Evolutionary conservation across 2,329 filamentous ascomycete species (phyloP).

Genomic region (Davidsoniella neocaledoniae): DNA sequence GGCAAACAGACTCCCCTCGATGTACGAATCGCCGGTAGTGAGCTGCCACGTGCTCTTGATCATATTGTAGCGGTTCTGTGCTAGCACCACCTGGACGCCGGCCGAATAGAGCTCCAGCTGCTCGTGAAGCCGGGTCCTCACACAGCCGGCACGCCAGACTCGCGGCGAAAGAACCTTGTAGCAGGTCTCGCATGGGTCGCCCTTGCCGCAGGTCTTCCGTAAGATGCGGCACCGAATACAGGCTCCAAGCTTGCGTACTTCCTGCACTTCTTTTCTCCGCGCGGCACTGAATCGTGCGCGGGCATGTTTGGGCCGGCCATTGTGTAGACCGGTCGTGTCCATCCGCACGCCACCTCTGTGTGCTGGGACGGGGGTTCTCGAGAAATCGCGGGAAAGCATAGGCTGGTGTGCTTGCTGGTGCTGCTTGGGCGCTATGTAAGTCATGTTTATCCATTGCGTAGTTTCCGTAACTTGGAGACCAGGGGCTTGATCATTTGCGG

Average conservation of each 20-base stretch:
- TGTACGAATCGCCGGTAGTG: conserved; percentile 29
- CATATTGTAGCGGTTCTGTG: conserved; percentile 40
- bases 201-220: conserved; percentile 49
- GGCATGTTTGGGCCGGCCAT: conserved; percentile 34
- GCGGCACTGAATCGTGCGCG: conserved; percentile 40
- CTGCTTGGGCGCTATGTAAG: conserved; percentile 25
- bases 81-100: conserved; percentile 44
- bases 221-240: conserved; percentile 50
- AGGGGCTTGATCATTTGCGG: conserved; percentile 15
- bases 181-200: conserved; percentile 45
- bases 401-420: background rate
- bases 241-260: conserved; percentile 46
- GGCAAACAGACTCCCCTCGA: conserved; percentile 44
- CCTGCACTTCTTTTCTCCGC: conserved; percentile 47
- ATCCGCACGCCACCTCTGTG: conserved; percentile 35
- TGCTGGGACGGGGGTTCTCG: conserved; percentile 19
- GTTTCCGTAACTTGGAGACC: conserved; percentile 16
- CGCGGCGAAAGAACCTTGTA: conserved; percentile 45
- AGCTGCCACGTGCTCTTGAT: conserved; percentile 35
- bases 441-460: conserved; percentile 33
- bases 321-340: conserved; percentile 28
- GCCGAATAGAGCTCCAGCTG: conserved; percentile 47
- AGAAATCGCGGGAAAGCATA: conserved; percentile 5
- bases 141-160: conserved; percentile 48
- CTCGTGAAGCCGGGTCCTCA: conserved; percentile 44